Conservation (phyloP, 352 stramenopile species). For the Globisporangium middletonii region DNA sequence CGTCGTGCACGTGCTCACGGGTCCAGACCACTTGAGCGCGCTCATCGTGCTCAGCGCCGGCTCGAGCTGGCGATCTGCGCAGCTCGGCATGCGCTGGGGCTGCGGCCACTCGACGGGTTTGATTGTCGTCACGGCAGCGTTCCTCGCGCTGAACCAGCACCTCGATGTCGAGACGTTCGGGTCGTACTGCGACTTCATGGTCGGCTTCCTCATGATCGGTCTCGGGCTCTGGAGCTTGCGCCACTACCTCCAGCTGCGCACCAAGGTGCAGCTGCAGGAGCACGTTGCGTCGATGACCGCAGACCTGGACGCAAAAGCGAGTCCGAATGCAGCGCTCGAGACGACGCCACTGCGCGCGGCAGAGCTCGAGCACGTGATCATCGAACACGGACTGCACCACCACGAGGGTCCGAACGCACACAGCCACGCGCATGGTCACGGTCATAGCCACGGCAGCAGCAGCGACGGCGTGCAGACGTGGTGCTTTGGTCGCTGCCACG, state of each 20-base stretch:
- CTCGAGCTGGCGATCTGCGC: slow-evolving; percentile 63
- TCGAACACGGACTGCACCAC: slow-evolving; percentile 28
- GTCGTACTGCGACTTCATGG: slow-evolving; percentile 57
- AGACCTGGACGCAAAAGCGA: slow-evolving; percentile 1
- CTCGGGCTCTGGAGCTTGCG: slow-evolving; percentile 53
- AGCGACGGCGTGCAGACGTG: slow-evolving; percentile 10
- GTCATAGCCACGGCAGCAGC: slow-evolving; percentile 1
- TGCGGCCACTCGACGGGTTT: slow-evolving; percentile 75
- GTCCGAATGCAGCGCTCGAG: slow-evolving; percentile 13
- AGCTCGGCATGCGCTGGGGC: slow-evolving; percentile 83
- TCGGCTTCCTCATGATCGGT: slow-evolving; percentile 67
- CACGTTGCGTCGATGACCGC: not conserved
- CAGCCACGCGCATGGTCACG: slow-evolving; percentile 3
- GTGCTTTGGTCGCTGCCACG: slow-evolving; percentile 32
- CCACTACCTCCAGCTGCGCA: slow-evolving; percentile 37
- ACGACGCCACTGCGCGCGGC: slow-evolving; percentile 22
- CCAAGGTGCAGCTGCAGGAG: slow-evolving; percentile 19
- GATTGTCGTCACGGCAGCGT: slow-evolving; percentile 57
- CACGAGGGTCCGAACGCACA: slow-evolving; percentile 11
- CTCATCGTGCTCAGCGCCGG: slow-evolving; percentile 75
- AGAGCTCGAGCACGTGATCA: slow-evolving; percentile 29
- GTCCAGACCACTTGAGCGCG: slow-evolving; percentile 85
- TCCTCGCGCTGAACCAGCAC: slow-evolving; percentile 38
- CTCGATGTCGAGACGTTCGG: slow-evolving; percentile 34
- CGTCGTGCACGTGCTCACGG: slow-evolving; percentile 53